Conservation (phyloP, 345 rosid genomes). For the Populus nigra region DNA sequence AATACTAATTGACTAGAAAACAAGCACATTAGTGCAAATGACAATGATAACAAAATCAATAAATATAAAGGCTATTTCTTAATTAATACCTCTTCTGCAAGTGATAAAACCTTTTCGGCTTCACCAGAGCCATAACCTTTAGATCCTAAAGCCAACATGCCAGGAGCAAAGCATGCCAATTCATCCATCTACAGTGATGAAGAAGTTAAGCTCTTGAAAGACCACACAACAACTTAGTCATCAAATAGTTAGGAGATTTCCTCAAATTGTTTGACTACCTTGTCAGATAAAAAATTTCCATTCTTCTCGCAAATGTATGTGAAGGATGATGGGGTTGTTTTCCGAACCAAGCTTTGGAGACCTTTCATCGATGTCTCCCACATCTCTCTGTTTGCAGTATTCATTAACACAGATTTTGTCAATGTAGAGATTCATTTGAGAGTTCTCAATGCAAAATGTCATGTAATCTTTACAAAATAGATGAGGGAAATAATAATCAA, state of each 20-base stretch:
- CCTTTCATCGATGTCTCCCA: constrained; percentile 99
- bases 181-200: constrained; percentile 82
- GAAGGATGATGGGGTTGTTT: constrained; percentile 83
- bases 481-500: not conserved
- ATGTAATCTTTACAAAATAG: not conserved
- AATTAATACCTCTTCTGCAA: constrained; percentile 80
- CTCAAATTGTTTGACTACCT: constrained; percentile 44
- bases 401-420: not conserved
- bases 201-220: not conserved
- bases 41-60: not conserved
- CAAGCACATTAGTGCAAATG: not conserved
- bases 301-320: constrained; percentile 87
- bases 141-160: constrained; percentile 97
- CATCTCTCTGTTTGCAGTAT: constrained; percentile 59
- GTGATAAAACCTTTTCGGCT: constrained; percentile 59
- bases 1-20: not conserved
- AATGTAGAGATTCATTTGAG: not conserved
- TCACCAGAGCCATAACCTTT: constrained; percentile 72
- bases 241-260: not conserved
- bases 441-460: not conserved
- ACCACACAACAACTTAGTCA: not conserved
- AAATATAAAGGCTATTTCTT: not conserved
- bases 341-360: constrained; percentile 64
- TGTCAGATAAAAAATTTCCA: constrained; percentile 56
- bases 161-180: constrained; percentile 97